phyloP scores from a whole-genome alignment of 140 eudicot genomes.

The Stevia rebaudiana region DNA sequence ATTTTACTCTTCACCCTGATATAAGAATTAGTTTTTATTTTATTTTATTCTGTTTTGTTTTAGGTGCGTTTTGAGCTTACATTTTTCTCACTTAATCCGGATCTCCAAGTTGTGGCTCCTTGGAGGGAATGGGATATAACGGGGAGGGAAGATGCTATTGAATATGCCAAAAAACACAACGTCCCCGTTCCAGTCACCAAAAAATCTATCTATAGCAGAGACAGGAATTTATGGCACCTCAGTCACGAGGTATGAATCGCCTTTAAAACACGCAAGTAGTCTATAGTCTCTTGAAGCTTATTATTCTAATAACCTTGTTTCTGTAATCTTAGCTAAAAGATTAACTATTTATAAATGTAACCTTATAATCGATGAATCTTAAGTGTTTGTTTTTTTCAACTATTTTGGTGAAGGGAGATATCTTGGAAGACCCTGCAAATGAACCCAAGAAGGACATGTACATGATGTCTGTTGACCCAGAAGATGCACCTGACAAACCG shows the following conservation, averaged over 20 bases:
- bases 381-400: neutral
- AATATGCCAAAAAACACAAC: constrained; percentile 84
- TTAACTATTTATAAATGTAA: too few relatives aligned
- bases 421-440: constrained; percentile 91
- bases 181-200: constrained; percentile 97
- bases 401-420: constrained; percentile 61
- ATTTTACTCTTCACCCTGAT: neutral
- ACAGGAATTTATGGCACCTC: constrained; percentile 95
- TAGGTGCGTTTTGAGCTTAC: constrained; percentile 98
- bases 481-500: constrained; percentile 82
- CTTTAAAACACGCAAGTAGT: too few relatives aligned
- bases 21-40: too few relatives aligned
- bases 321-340: too few relatives aligned
- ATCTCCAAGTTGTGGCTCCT: constrained; percentile 94
- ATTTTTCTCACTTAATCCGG: constrained; percentile 88
- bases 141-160: constrained; percentile 99
- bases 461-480: constrained; percentile 91
- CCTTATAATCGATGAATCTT: neutral
- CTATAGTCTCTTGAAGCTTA: too few relatives aligned
- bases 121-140: constrained; percentile 99
- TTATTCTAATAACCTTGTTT: too few relatives aligned
- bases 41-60: too few relatives aligned
- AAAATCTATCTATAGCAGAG: constrained; percentile 96
- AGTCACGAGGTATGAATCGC: constrained; percentile 98
- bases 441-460: constrained; percentile 98